Conservation (phyloP, 2,329 filamentous ascomycete species). For the Cadophora sp. region DNA sequence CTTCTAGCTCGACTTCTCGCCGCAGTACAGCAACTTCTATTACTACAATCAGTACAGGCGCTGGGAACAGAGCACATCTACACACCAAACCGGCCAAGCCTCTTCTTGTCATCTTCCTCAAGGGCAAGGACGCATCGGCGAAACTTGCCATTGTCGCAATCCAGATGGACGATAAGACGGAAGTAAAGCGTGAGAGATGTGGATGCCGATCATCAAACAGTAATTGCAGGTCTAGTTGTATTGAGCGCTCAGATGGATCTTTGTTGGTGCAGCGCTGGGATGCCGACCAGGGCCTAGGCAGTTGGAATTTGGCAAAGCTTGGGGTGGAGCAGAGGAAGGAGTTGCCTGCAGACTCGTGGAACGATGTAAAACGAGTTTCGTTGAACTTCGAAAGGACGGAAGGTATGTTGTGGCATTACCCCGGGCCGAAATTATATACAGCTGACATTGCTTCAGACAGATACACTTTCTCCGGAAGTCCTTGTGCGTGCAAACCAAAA, state of each 20-base stretch:
- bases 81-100: conserved; percentile 27
- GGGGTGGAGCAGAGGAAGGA: conserved; percentile 25
- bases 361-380: conserved; percentile 23
- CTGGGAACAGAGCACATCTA: conserved; percentile 23
- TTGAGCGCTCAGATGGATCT: conserved; percentile 22
- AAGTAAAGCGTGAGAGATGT: conserved; percentile 23
- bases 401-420: conserved; percentile 11
- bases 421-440: not conserved
- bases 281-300: conserved; percentile 23
- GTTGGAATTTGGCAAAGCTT: conserved; percentile 26
- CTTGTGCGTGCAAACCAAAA: conserved; percentile 22
- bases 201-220: conserved; percentile 24
- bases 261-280: conserved; percentile 24
- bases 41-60: conserved; percentile 27
- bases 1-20: conserved; percentile 19
- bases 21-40: conserved; percentile 20
- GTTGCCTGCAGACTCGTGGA: conserved; percentile 23
- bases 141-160: conserved; percentile 27
- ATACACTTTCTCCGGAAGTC: conserved; percentile 22
- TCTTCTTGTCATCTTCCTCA: conserved; percentile 29
- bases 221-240: conserved; percentile 21
- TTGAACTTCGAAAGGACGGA: conserved; percentile 25
- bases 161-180: conserved; percentile 27
- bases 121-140: conserved; percentile 20
- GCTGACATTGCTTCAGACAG: conserved; percentile 12